Conservation (phyloP, 805 yeast genomes). For the Candida michaelii region DNA sequence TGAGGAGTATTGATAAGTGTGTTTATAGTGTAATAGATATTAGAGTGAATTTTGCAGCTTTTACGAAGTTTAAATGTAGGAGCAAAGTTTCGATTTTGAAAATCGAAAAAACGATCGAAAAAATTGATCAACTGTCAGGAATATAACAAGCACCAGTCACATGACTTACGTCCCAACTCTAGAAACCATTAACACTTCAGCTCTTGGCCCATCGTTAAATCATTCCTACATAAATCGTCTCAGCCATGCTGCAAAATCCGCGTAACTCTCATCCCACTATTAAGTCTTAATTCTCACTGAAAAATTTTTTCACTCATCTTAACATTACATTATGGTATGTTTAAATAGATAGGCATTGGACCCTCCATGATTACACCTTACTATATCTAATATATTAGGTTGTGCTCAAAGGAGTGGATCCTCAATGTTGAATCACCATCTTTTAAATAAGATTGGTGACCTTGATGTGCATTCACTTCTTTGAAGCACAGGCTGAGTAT, state of each 20-base stretch:
- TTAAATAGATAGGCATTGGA: slow-evolving; percentile 13
- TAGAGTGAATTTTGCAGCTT: too few species aligned
- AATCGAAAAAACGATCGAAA: too few species aligned
- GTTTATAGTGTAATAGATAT: not conserved
- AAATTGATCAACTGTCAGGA: too few species aligned
- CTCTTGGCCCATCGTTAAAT: too few species aligned
- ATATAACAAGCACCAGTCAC: too few species aligned
- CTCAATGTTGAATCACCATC: not conserved
- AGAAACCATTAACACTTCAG: too few species aligned
- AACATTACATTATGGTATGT: slow-evolving; percentile 16
- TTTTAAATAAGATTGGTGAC: not conserved
- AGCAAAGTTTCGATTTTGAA: too few species aligned
- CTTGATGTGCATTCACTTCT: slow-evolving; percentile 30
- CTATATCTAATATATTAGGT: slow-evolving; percentile 3
- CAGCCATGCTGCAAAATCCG: not conserved
- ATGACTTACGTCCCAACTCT: too few species aligned
- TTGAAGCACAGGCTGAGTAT: slow-evolving; percentile 47
- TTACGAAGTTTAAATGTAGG: too few species aligned
- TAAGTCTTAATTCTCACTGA: not conserved
- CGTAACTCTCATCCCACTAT: not conserved
- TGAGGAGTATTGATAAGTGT: not conserved
- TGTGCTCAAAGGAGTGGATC: slow-evolving; percentile 16
- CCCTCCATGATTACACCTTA: slow-evolving; percentile 12
- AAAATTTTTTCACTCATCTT: slow-evolving; percentile 1
- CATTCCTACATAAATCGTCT: too few species aligned